Percentiles rank a stretch among this genome's conserved stretches.
phyloP scores from a whole-genome alignment of 805 yeast genomes.

The Lipomyces kockii region DNA sequence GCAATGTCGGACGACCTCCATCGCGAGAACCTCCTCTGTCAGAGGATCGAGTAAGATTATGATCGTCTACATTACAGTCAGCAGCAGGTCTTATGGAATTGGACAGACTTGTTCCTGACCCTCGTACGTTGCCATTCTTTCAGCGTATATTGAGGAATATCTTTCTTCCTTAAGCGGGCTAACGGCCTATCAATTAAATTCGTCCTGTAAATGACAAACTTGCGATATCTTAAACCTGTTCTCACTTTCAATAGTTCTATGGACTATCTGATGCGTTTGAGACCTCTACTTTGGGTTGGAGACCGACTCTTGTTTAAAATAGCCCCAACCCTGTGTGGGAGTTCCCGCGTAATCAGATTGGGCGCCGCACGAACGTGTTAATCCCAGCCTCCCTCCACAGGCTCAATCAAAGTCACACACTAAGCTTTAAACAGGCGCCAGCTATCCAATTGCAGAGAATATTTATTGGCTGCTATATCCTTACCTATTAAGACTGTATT shows the following conservation, averaged over 20 bases:
- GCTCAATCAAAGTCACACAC: not conserved
- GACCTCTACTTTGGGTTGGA: too few species aligned
- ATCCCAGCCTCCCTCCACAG: too few species aligned
- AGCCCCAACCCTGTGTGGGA: not conserved
- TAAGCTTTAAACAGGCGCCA: not conserved
- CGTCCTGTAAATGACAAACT: not conserved
- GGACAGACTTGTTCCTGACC: conserved; percentile 12
- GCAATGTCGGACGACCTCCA: conserved; percentile 25
- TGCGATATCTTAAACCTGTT: not conserved
- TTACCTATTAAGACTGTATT: not conserved
- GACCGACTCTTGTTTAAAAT: too few species aligned
- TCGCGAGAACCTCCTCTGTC: not conserved
- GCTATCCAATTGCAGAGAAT: not conserved
- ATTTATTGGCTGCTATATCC: not conserved
- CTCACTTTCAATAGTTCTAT: not conserved
- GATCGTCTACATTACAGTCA: conserved; percentile 31
- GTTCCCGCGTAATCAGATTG: not conserved
- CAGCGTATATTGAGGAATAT: not conserved
- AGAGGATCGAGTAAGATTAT: conserved; percentile 19
- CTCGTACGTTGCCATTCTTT: conserved; percentile 34
- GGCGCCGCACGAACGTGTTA: not conserved
- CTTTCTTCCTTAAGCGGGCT: not conserved
- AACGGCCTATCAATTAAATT: not conserved
- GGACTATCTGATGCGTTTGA: not conserved
- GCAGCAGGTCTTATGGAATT: not conserved